These are phyloP conservation scores for Fusarium setosum DNA, from an alignment of 2,329 filamentous ascomycete genomes.

Conservation along the genomic window DNA sequence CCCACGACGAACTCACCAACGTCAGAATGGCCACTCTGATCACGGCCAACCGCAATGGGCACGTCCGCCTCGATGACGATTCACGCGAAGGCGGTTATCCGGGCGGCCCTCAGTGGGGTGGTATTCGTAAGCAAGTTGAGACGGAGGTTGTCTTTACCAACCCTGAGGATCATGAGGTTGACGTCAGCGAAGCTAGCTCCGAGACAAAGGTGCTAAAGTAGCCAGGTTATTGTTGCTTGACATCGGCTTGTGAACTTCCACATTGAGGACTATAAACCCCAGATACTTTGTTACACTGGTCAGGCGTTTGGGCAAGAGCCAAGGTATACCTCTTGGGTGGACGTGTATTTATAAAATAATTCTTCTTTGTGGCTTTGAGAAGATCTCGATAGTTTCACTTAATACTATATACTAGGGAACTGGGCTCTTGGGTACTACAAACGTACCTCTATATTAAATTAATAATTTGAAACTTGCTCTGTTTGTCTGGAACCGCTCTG, in stretches of 20 bases:
- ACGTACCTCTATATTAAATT: no score
- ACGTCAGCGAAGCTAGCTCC: not conserved
- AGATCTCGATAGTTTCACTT: no score
- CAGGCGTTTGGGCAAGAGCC: not conserved
- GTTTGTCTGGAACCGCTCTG: no score
- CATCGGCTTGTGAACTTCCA: not conserved
- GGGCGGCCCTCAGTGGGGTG: conserved; percentile 4
- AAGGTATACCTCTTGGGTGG: not conserved
- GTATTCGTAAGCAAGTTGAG: conserved; percentile 24
- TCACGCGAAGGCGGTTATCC: not conserved
- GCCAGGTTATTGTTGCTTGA: not conserved
- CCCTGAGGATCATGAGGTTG: not conserved
- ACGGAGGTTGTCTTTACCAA: conserved; percentile 17
- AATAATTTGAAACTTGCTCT: no score
- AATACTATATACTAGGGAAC: no score
- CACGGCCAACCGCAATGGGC: conserved; percentile 17
- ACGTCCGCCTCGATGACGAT: conserved; percentile 20
- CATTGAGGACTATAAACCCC: not conserved
- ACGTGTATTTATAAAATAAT: not conserved
- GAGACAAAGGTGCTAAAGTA: conserved; percentile 1
- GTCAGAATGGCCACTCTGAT: conserved; percentile 26
- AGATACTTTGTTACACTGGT: not conserved
- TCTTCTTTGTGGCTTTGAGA: no score
- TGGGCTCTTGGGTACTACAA: no score
- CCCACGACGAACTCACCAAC: conserved; percentile 5